A percentile compares a stretch with the other conserved stretches of the same genome.
These are phyloP conservation scores for Spongispora temasekensis DNA, from an alignment of 1,284 basidiomycete species.

Conservation along the genomic window DNA sequence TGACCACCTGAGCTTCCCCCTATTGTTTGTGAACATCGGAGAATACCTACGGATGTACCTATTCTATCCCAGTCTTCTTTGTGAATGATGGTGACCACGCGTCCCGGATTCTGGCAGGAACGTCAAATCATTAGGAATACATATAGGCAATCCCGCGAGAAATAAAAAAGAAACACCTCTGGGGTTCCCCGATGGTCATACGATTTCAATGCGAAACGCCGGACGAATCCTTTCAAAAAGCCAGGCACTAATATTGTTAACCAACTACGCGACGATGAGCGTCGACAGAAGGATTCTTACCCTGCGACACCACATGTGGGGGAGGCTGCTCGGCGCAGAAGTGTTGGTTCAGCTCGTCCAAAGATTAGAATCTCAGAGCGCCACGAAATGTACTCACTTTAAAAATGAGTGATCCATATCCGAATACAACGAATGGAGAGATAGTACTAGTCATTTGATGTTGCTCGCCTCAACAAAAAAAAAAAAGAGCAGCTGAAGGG, in stretches of 20 bases:
- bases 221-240: slow-evolving; percentile 84
- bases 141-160: too few species aligned
- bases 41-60: slow-evolving; percentile 52
- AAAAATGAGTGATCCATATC: slow-evolving; percentile 81
- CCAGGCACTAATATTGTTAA: slow-evolving; percentile 56
- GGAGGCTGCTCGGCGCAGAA: slow-evolving; percentile 57
- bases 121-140: too few species aligned
- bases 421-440: slow-evolving; percentile 63
- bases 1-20: neutral
- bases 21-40: neutral
- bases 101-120: slow-evolving; percentile 60
- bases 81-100: slow-evolving; percentile 82
- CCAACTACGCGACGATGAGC: neutral
- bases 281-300: slow-evolving; percentile 36
- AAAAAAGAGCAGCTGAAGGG: too few species aligned
- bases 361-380: neutral
- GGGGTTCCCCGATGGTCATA: slow-evolving; percentile 85
- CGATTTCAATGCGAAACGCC: slow-evolving; percentile 83
- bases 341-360: slow-evolving; percentile 1
- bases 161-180: slow-evolving; percentile 50
- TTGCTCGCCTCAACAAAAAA: neutral
- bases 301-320: slow-evolving; percentile 61
- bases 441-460: slow-evolving; percentile 13
- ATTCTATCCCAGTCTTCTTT: slow-evolving; percentile 80
- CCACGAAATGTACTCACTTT: slow-evolving; percentile 49